phyloP scores from a whole-genome alignment of 495 filamentous ascomycete genomes.

The Neurospora sp. region DNA sequence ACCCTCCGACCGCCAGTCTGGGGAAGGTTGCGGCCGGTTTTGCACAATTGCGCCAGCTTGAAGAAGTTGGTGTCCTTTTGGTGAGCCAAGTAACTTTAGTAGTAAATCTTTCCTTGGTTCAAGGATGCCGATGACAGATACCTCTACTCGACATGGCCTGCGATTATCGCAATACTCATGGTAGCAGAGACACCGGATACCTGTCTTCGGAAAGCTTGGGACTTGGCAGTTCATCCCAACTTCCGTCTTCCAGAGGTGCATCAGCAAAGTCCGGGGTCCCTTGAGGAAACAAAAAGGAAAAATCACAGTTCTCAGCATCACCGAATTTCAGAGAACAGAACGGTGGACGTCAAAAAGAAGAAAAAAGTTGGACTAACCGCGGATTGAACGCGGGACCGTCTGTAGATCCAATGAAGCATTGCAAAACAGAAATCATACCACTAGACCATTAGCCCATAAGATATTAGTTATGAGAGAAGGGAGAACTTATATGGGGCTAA shows the following conservation, averaged over 20 bases:
- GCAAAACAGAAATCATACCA: constrained; percentile 1
- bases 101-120: too few relatives aligned
- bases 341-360: too few relatives aligned
- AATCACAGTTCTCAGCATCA: neutral
- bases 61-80: too few relatives aligned
- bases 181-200: neutral
- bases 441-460: neutral
- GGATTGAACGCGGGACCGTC: neutral
- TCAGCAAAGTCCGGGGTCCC: neutral
- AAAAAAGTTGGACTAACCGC: neutral
- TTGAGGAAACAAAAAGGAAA: neutral
- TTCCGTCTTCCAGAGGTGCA: neutral
- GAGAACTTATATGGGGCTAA: neutral
- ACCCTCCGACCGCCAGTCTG: too few relatives aligned
- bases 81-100: too few relatives aligned
- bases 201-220: neutral
- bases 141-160: too few relatives aligned
- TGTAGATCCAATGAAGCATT: neutral
- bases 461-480: neutral
- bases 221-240: neutral
- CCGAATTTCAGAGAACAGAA: neutral
- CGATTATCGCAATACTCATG: neutral
- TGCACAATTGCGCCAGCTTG: too few relatives aligned
- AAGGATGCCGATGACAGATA: too few relatives aligned
- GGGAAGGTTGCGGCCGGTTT: too few relatives aligned